Base-by-base conservation (phyloP, 805 yeast species). In the Candida gorgasii region DNA sequence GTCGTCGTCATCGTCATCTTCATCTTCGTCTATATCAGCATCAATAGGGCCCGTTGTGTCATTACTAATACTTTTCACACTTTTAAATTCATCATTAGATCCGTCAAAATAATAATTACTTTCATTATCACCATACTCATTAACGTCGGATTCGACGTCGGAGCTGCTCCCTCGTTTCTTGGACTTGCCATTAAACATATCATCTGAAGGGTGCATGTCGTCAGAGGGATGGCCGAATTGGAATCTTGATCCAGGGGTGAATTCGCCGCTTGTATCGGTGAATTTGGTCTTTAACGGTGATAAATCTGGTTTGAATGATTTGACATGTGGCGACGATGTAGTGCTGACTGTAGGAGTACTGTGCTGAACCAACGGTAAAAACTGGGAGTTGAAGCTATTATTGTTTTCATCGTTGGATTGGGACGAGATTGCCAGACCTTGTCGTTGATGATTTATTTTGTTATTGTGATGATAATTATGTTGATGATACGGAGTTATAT, bases 231-330 rank as follows among this genome's bases (percentile, higher is more conserved):
- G 36, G 17, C 48, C 47, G 28, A 48, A 48, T 14, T 48, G 45
- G 16, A 48, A 48, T 26, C 52, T 37, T 9, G 52, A 39, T 3
- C 52, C 52, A 3, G 49, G 52, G 8, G 46, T 36, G 35, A 39
- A 48, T 14, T 36, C 43, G 5, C 44, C 43, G n/a, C 24, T 43
- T 8, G 28, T 8, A 22, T 48, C 51, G n/a, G 55, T 61, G 33
- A 69, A 68, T 8, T 58, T 52, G 4, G 75, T 69, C 23, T 58
- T 61, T 36, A 69, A 54, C 1, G 68, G 68, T n/a, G 69, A 54
- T 26, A 69, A 53, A 31, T 55, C 61, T 1, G 75, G 73, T 42
- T 59, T 61, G 55, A 58, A 63, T 6, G 64, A 58, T 40, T 62
- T 64, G 26, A 61, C 63, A 27, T 49, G 42, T n/a, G 65, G 59